Evolutionary conservation across 2,329 filamentous ascomycete species (phyloP), one percentile per base, ranked within the genome.

Genomic region (Aspergillus udagawae): DNA sequence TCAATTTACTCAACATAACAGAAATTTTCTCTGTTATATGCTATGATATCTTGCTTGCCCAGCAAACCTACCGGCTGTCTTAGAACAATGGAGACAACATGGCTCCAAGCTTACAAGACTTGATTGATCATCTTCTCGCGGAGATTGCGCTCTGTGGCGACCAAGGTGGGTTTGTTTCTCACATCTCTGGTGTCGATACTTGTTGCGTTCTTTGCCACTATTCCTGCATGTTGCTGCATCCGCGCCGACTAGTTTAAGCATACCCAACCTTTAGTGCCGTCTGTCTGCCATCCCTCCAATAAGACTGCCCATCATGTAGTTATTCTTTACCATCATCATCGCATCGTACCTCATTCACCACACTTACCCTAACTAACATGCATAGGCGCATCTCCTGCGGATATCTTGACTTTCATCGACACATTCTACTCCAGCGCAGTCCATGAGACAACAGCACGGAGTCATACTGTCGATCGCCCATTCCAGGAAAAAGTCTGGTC

Each of bases 121-220:
- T 87, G 62, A 77, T 86, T 60, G 79, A 85, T 66, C 82, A 79
- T 71, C 67, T 87, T 55, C 74, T 86, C 50, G 79, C 80, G 58
- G 81, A 85, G 70, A 80, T 87, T 68, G 84, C 84, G 25, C 76
- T 86, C 49, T 79, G 79, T 62, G 83, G 84, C 61, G 77, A 78
- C 53, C 75, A 80, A 77, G 85, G 84, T 47, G 21, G 12, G 44
- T 47, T 20, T 45, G 42, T 17, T 17, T 17, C 41, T n/a, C 7
- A 10, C 20, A 21, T 44, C 41, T 21, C 42, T 47, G 21, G 9
- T 7, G 12, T 47, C 23, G 23, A 25, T 27, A 27, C 2, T 14
- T 47, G 2, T 47, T 47, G 3, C 27, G 14, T 47, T 64, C 55
- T 56, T 29, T 59, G 12, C 23, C 2, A 38, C 42, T 44, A 23